Evolutionary conservation across 2,329 filamentous ascomycete genomes (phyloP).

Genomic region (Aspergillus tubingensis): DNA sequence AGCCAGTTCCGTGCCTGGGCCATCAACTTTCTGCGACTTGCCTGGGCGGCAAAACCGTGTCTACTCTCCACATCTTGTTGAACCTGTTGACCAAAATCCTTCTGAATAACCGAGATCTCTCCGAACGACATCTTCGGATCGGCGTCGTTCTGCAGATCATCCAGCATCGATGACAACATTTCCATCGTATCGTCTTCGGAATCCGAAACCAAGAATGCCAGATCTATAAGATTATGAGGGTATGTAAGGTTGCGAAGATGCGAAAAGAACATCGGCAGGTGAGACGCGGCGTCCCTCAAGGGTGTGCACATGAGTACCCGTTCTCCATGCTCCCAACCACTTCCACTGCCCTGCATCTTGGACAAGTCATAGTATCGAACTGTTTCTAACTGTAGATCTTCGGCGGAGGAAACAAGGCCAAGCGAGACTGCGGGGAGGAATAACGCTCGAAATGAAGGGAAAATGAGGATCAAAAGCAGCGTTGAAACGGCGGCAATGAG

Average conservation of each 20-base stretch:
- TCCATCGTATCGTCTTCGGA: conserved; percentile 88
- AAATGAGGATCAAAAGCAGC: conserved; percentile 68
- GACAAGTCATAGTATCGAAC: conserved; percentile 96
- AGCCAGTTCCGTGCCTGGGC: conserved; percentile 97
- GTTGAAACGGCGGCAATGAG: conserved; percentile 58
- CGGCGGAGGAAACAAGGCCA: conserved; percentile 66
- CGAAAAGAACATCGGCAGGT: conserved; percentile 98
- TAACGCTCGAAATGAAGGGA: conserved; percentile 70
- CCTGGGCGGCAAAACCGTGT: conserved; percentile 95
- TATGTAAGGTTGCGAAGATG: conserved; percentile 96
- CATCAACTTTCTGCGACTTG: conserved; percentile 92
- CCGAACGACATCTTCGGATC: conserved; percentile 84
- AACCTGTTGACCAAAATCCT: conserved; percentile 97
- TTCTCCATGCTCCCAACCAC: conserved; percentile 95
- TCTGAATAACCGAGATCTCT: conserved; percentile 96
- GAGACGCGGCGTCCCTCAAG: conserved; percentile 85
- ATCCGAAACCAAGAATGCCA: conserved; percentile 95
- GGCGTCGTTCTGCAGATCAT: conserved; percentile 75
- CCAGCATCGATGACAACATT: conserved; percentile 72
- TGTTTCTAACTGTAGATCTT: conserved; percentile 82
- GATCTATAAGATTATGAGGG: conserved; percentile 91
- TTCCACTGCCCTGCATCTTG: conserved; percentile 85
- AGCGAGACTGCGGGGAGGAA: conserved; percentile 66
- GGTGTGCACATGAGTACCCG: conserved; percentile 93
- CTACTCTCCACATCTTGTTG: conserved; percentile 97